phyloP scores from a whole-genome alignment of 805 yeast genomes.

The Metschnikowia dekortorum region DNA sequence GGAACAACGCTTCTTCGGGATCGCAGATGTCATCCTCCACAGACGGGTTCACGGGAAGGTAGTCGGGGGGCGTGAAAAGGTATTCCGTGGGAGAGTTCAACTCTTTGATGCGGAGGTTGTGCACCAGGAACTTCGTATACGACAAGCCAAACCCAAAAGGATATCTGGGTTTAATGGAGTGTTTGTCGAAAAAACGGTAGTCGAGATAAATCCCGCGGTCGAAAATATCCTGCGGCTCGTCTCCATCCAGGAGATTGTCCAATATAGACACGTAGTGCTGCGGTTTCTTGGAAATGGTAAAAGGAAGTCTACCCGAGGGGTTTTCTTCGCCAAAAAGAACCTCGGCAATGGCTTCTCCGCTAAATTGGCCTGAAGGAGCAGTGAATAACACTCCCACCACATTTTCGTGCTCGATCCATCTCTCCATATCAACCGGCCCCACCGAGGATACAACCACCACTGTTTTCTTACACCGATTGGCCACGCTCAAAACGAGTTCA shows the following conservation, averaged over 20 bases:
- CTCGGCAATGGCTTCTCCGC: slow-evolving; percentile 56
- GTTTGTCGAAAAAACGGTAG: slow-evolving; percentile 55
- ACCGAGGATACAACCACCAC: slow-evolving; percentile 57
- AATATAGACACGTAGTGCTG: slow-evolving; percentile 45
- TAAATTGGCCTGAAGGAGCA: slow-evolving; percentile 54
- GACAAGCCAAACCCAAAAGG: slow-evolving; percentile 64
- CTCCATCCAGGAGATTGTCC: slow-evolving; percentile 26
- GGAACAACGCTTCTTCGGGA: slow-evolving; percentile 52
- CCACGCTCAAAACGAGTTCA: slow-evolving; percentile 44
- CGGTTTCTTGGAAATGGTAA: slow-evolving; percentile 53
- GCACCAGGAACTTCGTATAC: slow-evolving; percentile 41
- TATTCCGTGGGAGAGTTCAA: slow-evolving; percentile 42
- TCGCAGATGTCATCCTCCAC: slow-evolving; percentile 47
- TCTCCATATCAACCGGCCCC: slow-evolving; percentile 58
- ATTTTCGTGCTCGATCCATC: slow-evolving; percentile 53
- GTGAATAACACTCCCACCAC: slow-evolving; percentile 54
- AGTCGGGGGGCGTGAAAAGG: slow-evolving; percentile 43
- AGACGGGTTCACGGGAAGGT: slow-evolving; percentile 38
- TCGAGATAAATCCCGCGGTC: slow-evolving; percentile 50
- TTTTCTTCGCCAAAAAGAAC: slow-evolving; percentile 56
- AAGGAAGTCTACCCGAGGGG: slow-evolving; percentile 62
- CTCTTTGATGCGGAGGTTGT: slow-evolving; percentile 37
- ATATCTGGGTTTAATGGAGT: slow-evolving; percentile 51
- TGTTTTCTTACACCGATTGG: slow-evolving; percentile 49
- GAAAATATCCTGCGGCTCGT: slow-evolving; percentile 40